phyloP scores from a whole-genome alignment of 179 eudicot species.

The Silene coronaria region DNA sequence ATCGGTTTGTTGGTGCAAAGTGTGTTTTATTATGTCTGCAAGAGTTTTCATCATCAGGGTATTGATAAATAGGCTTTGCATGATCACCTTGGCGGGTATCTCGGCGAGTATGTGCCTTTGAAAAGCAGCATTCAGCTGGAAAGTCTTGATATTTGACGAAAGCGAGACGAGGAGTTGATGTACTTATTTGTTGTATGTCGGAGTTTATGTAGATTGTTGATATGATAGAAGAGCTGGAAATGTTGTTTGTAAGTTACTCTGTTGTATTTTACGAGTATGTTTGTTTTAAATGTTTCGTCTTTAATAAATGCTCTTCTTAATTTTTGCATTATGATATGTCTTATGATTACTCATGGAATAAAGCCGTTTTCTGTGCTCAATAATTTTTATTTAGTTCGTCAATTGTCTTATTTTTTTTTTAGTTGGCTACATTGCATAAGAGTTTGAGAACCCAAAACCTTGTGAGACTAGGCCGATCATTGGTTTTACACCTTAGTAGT shows the following conservation, averaged over 20 bases:
- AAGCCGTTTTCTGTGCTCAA: no score
- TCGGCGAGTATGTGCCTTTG: slow-evolving; percentile 93
- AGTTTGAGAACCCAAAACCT: not conserved
- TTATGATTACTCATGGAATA: no score
- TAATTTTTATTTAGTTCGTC: no score
- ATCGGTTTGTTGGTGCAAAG: slow-evolving; percentile 84
- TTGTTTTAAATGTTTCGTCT: not conserved
- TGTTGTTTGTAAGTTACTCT: slow-evolving; percentile 11
- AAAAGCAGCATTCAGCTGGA: slow-evolving; percentile 94
- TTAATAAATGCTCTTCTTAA: not conserved
- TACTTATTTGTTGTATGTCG: slow-evolving; percentile 4
- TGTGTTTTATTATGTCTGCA: slow-evolving; percentile 91
- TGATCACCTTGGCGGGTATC: slow-evolving; percentile 91
- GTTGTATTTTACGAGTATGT: slow-evolving; percentile 6
- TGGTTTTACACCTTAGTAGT: not conserved
- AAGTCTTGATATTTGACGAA: slow-evolving; percentile 32
- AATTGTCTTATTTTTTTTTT: no score
- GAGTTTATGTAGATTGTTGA: slow-evolving; percentile 1
- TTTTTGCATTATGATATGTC: no score
- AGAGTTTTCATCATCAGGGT: slow-evolving; percentile 76
- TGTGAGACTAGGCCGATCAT: not conserved
- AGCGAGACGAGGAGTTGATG: not conserved
- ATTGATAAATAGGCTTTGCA: slow-evolving; percentile 74
- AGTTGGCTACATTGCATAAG: not conserved
- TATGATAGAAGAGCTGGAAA: not conserved